Evolutionary conservation across 495 filamentous ascomycete species (phyloP), one percentile per base, ranked within the genome.

Genomic region (Xylaria nigripes): DNA sequence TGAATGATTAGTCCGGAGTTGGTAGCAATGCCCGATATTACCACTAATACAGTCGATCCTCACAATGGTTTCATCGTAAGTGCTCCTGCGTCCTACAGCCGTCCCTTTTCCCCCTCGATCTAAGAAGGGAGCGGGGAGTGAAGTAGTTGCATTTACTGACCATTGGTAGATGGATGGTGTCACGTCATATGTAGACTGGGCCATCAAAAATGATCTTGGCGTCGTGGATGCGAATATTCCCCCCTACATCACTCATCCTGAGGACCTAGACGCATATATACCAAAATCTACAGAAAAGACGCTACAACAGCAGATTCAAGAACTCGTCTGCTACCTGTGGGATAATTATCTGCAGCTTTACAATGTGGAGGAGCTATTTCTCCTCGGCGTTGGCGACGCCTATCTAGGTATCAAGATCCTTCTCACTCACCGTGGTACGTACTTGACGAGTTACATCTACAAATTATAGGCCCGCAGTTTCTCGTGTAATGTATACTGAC

Each of bases 271-370:
- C 18, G 52, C 72, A 6, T 73, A 59, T 59, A 70, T 60, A 1
- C 62, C 68, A 12, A 51, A 58, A 12, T 32, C 60, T 2, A 61
- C 69, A 24, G 70, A 72, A 55, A 56, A 67, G 27, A 57, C 63
- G 0, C 43, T 75, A 7, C 69, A 81, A 49, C 71, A 76, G 0
- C 80, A 83, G 40, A 84, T 84, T 0, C 79, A 85, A 50, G 86
- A 93, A 57, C 70, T 97, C 7, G 85, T 89, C 16, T 81, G 79
- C 50, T 97, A 95, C 61, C 67, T 98, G 29, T 98, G 94, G 94
- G 92, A 97, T 59, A 98, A 98, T 62, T 96, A 95, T 60, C 86
- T 98, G 30, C 87, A 95, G 77, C 83, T 86, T 3, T 78, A 82
- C 55, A 80, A 88, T 6, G 64, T 56, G 3, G 80, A 84, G 1